Conservation (phyloP, 371 early-diverging fungal genomes). For the Enterospora canceri region DNA sequence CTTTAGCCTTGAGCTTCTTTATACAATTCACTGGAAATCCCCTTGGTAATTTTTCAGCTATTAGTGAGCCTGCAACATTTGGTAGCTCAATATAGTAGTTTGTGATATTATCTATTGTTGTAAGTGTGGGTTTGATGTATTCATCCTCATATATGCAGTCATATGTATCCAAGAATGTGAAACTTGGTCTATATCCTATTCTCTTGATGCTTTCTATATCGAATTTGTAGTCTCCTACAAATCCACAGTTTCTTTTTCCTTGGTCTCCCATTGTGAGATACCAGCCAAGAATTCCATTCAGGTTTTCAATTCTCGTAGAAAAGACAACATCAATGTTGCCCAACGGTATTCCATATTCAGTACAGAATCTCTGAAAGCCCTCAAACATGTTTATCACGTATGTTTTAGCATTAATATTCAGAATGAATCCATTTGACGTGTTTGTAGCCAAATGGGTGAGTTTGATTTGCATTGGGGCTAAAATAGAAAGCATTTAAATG, state of each 20-base stretch:
- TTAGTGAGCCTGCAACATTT: constrained; percentile 30
- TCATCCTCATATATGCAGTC: constrained; percentile 12
- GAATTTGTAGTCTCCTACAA: neutral
- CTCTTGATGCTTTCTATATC: neutral
- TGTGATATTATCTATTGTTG: neutral
- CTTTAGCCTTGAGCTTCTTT: constrained; percentile 13
- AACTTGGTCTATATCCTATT: constrained; percentile 3
- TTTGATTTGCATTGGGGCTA: too few species aligned
- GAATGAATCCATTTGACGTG: constrained; percentile 25
- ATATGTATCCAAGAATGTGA: constrained; percentile 10
- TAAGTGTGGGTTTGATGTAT: constrained; percentile 6
- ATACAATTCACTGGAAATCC: constrained; percentile 30
- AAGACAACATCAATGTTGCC: constrained; percentile 26
- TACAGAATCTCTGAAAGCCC: constrained; percentile 51
- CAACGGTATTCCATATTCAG: constrained; percentile 24
- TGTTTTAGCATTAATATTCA: constrained; percentile 23
- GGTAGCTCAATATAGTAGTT: constrained; percentile 28
- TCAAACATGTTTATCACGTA: constrained; percentile 49
- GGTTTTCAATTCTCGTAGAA: constrained; percentile 7
- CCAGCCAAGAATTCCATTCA: constrained; percentile 37
- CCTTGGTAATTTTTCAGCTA: constrained; percentile 28
- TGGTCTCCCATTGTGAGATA: constrained; percentile 38
- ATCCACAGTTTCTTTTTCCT: constrained; percentile 7
- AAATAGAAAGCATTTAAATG: too few species aligned
- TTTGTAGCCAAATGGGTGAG: too few species aligned